Conservation (phyloP, 257 asterid species). For the Solanum rostratum region DNA sequence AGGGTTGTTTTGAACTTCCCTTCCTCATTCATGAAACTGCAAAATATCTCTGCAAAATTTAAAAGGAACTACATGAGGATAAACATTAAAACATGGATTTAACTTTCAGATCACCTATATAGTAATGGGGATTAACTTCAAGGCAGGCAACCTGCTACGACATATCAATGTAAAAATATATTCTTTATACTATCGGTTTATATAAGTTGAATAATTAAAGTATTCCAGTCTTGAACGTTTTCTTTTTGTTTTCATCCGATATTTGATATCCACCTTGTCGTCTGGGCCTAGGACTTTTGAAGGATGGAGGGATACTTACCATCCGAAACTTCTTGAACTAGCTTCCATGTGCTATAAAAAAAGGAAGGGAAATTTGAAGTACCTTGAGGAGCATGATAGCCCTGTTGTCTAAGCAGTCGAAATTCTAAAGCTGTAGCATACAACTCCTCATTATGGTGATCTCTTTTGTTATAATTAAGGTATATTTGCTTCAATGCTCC, state of each 20-base stretch:
- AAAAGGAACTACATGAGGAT: not conserved
- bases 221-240: not conserved
- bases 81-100: not conserved
- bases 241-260: not conserved
- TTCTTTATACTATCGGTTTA: not conserved
- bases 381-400: slow-evolving; percentile 18
- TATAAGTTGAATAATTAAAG: not conserved
- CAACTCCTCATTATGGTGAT: not conserved
- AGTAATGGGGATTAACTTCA: not conserved
- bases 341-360: not conserved
- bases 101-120: not conserved
- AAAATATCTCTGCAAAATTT: slow-evolving; percentile 13
- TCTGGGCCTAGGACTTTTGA: not conserved
- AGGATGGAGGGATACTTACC: not conserved
- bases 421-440: slow-evolving; percentile 12
- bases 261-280: not conserved
- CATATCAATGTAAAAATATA: not conserved
- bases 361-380: not conserved
- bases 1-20: slow-evolving; percentile 5
- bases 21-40: slow-evolving; percentile 9
- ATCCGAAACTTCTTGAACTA: not conserved
- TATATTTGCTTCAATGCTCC: not conserved
- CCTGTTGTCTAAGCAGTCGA: slow-evolving; percentile 21
- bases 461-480: not conserved
- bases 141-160: not conserved